These are phyloP conservation scores for Metschnikowia orientalis DNA, from an alignment of 805 yeast species.

Conservation along the genomic window DNA sequence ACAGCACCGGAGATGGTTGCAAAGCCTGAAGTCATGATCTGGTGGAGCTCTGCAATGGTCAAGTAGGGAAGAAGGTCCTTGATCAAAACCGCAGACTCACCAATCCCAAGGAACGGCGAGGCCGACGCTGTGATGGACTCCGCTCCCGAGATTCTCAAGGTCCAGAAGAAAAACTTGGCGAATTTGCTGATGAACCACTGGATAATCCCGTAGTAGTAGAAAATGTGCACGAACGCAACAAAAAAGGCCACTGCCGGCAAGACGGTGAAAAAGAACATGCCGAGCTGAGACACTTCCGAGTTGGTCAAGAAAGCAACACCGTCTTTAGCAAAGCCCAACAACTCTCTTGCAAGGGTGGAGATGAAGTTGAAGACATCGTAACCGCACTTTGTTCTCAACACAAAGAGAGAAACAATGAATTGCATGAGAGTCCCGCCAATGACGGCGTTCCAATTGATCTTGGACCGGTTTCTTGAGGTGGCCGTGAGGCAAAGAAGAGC, in stretches of 20 bases:
- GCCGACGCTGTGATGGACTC: constrained; percentile 66
- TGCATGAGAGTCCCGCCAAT: constrained; percentile 58
- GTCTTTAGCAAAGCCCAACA: constrained; percentile 52
- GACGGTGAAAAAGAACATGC: constrained; percentile 53
- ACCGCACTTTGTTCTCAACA: constrained; percentile 55
- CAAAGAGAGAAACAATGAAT: constrained; percentile 55
- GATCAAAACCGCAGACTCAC: constrained; percentile 59
- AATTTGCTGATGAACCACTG: constrained; percentile 59
- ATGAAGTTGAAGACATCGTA: constrained; percentile 60
- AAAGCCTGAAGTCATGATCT: constrained; percentile 58
- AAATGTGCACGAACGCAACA: constrained; percentile 57
- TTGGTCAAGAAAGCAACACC: constrained; percentile 59
- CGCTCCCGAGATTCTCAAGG: constrained; percentile 56
- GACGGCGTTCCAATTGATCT: constrained; percentile 55
- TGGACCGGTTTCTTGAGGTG: constrained; percentile 43
- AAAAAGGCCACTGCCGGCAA: constrained; percentile 62
- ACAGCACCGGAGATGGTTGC: constrained; percentile 64
- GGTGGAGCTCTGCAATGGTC: constrained; percentile 59
- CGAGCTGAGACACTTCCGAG: constrained; percentile 32
- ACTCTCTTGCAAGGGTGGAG: constrained; percentile 51
- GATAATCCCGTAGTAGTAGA: constrained; percentile 54
- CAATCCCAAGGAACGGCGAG: constrained; percentile 62
- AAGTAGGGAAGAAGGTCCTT: constrained; percentile 56
- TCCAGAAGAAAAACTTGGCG: constrained; percentile 56
- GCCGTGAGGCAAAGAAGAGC: constrained; percentile 41